Conservation (phyloP, 345 rosid genomes). For the Turritis glabra region DNA sequence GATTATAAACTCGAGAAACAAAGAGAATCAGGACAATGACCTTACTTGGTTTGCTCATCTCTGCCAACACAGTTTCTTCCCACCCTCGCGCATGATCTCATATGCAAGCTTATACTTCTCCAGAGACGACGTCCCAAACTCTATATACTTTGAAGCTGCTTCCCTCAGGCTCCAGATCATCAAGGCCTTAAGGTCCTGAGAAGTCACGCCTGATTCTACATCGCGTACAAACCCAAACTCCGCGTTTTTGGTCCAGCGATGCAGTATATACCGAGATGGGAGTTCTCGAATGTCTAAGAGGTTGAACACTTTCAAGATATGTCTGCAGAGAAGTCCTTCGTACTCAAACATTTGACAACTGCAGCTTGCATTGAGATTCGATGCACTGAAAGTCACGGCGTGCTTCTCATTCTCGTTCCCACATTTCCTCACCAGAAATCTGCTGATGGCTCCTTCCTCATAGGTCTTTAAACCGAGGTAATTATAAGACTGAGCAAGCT, state of each 20-base stretch:
- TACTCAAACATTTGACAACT: constrained; percentile 94
- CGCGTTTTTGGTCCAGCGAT: constrained; percentile 81
- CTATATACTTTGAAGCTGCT: constrained; percentile 73
- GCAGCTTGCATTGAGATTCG: constrained; percentile 59
- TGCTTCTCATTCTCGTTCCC: constrained; percentile 73
- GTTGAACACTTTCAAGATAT: constrained; percentile 71
- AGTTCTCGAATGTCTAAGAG: constrained; percentile 67
- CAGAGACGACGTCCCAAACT: constrained; percentile 63
- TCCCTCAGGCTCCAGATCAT: constrained; percentile 93
- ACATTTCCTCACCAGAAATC: constrained; percentile 63
- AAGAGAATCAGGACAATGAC: constrained; percentile 22
- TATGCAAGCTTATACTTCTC: constrained; percentile 79
- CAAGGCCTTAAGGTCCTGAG: constrained; percentile 62
- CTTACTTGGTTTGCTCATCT: constrained; percentile 41
- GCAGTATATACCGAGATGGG: constrained; percentile 70
- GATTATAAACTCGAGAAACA: constrained; percentile 17
- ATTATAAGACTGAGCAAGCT: constrained; percentile 62
- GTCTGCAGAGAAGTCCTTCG: constrained; percentile 83
- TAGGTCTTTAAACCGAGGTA: constrained; percentile 66
- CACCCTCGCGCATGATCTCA: constrained; percentile 83
- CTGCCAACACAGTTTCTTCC: constrained; percentile 72
- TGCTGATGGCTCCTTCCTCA: constrained; percentile 70
- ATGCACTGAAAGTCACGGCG: constrained; percentile 64
- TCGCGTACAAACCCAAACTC: constrained; percentile 59
- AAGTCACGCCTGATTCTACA: constrained; percentile 54